Conservation (phyloP, 768 basidiomycete genomes). For the Pholiota conissans region DNA sequence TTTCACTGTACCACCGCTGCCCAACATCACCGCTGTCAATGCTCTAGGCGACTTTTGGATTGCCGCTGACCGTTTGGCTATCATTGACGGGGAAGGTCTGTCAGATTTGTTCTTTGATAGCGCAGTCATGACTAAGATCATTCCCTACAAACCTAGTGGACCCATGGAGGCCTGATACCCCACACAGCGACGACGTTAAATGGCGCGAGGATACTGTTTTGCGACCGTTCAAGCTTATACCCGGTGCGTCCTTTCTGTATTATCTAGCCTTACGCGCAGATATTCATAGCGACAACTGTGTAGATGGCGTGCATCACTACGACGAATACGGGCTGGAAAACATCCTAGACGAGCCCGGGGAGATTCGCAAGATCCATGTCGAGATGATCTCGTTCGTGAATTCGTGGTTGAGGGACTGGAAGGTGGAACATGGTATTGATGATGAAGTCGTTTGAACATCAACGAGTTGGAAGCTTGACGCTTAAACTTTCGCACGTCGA, state of each 20-base stretch:
- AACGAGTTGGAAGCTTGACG: background rate
- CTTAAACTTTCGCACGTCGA: background rate
- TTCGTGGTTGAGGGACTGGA: conserved; percentile 65
- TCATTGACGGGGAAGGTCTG: conserved; percentile 84
- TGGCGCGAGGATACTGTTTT: conserved; percentile 70
- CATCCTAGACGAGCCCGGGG: conserved; percentile 62
- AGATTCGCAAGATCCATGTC: conserved; percentile 78
- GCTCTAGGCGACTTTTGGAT: conserved; percentile 82
- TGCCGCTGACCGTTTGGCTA: conserved; percentile 76
- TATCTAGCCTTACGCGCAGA: background rate
- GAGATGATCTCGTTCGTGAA: conserved; percentile 81
- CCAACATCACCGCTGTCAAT: conserved; percentile 85
- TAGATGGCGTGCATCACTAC: conserved; percentile 75
- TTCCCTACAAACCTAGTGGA: conserved; percentile 51
- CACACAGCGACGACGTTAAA: conserved; percentile 72
- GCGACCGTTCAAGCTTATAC: conserved; percentile 85
- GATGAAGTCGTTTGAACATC: background rate
- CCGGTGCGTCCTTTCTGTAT: conserved; percentile 47
- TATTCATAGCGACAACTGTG: background rate
- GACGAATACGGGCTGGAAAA: conserved; percentile 75
- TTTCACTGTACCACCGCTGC: conserved; percentile 68
- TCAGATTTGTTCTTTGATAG: background rate
- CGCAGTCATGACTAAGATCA: background rate
- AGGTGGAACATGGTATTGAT: conserved; percentile 19
- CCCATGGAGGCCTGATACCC: conserved; percentile 88